phyloP scores from a whole-genome alignment of 352 stramenopile species.

The Phytopythium delawarense region DNA sequence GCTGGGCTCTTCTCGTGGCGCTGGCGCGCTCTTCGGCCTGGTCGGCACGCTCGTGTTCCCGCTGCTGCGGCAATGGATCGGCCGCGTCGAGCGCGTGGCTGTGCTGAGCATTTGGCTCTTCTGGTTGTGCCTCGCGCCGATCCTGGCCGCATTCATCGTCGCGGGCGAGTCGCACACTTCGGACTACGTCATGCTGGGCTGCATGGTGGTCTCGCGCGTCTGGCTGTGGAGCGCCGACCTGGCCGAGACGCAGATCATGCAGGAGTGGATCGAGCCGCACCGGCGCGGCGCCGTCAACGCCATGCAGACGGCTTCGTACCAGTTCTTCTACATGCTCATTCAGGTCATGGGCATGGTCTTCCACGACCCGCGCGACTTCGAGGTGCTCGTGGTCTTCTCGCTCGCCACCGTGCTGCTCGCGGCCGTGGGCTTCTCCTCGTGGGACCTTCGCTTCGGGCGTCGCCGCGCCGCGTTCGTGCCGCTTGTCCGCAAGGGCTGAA shows the following conservation, averaged over 20 bases:
- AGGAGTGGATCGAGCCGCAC: slow-evolving; percentile 57
- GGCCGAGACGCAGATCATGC: slow-evolving; percentile 69
- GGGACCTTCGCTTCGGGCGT: slow-evolving; percentile 36
- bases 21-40: slow-evolving; percentile 41
- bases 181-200: slow-evolving; percentile 53
- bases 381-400: slow-evolving; percentile 52
- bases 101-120: slow-evolving; percentile 63
- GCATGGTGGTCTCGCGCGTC: slow-evolving; percentile 41
- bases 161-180: slow-evolving; percentile 36
- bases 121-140: slow-evolving; percentile 43
- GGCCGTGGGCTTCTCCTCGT: slow-evolving; percentile 52
- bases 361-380: slow-evolving; percentile 45
- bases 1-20: slow-evolving; percentile 37
- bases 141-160: slow-evolving; percentile 34
- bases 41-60: slow-evolving; percentile 51
- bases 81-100: slow-evolving; percentile 37
- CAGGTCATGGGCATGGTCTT: slow-evolving; percentile 46
- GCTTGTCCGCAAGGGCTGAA: slow-evolving; percentile 1
- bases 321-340: slow-evolving; percentile 65
- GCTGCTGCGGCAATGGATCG: slow-evolving; percentile 17
- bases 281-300: slow-evolving; percentile 52
- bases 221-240: slow-evolving; percentile 59
- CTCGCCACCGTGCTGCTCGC: slow-evolving; percentile 35
- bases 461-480: slow-evolving; percentile 28
- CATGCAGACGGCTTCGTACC: slow-evolving; percentile 59